These are phyloP conservation scores for Chalciporus sp. DNA, from an alignment of 1,284 basidiomycete genomes.

Conservation along the genomic window DNA sequence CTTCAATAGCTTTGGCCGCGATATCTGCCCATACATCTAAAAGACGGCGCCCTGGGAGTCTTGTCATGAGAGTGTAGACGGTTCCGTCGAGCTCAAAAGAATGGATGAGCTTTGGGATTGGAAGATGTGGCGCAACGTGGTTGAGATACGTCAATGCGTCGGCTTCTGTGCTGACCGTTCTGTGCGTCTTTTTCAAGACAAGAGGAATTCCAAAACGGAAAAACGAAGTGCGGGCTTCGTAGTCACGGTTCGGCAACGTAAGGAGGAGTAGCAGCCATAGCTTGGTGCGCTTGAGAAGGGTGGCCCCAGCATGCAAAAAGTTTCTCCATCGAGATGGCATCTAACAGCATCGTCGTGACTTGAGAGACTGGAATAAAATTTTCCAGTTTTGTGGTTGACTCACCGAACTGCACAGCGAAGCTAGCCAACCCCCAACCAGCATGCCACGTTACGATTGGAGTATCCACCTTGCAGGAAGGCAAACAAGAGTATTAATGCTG, in stretches of 20 bases:
- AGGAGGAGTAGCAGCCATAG: not conserved
- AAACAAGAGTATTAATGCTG: not conserved
- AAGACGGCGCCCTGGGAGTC: constrained; percentile 17
- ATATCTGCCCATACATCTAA: constrained; percentile 5
- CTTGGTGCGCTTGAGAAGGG: not conserved
- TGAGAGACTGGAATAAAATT: not conserved
- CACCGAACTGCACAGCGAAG: not conserved
- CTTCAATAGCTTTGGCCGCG: not conserved
- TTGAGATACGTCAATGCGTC: constrained; percentile 23
- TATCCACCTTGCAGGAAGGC: not conserved
- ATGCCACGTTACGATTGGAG: not conserved
- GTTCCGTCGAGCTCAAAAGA: constrained; percentile 12
- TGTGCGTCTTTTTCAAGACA: constrained; percentile 18
- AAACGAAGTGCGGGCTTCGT: constrained; percentile 5
- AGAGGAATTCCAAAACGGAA: constrained; percentile 25
- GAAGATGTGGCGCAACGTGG: constrained; percentile 13
- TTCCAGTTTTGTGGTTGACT: not conserved
- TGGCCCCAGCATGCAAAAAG: not conserved
- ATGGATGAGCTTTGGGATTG: constrained; percentile 23
- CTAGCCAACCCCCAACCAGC: not conserved
- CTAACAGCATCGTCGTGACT: not conserved
- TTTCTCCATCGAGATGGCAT: not conserved
- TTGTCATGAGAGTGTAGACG: constrained; percentile 28
- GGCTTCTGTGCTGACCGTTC: constrained; percentile 21
- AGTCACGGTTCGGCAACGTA: constrained; percentile 2